Conservation (phyloP, 768 basidiomycete species). For the Kwoniella sp. region DNA sequence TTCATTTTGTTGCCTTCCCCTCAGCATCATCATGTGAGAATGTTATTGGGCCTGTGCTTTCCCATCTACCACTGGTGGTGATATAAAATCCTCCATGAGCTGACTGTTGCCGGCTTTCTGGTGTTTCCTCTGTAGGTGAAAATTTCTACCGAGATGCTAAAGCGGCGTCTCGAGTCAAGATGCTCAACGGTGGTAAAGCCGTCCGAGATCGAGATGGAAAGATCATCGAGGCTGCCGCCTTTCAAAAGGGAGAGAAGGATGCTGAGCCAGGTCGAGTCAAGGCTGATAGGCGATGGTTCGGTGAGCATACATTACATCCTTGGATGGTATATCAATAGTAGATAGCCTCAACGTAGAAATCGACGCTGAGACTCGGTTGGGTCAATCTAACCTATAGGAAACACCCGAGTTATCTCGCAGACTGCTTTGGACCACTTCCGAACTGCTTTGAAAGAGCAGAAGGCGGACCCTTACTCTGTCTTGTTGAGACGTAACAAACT, state of each 20-base stretch:
- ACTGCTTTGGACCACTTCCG: constrained; percentile 94
- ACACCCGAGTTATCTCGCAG: constrained; percentile 97
- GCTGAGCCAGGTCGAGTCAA: constrained; percentile 86
- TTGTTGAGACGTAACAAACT: constrained; percentile 90
- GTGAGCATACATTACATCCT: constrained; percentile 59
- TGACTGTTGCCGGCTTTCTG: no score
- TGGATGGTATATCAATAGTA: no score
- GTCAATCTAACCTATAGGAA: constrained; percentile 72
- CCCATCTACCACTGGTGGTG: no score
- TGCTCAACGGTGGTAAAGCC: constrained; percentile 90
- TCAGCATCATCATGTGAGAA: no score
- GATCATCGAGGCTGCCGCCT: constrained; percentile 88
- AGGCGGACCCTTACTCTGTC: constrained; percentile 94
- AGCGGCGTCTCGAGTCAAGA: constrained; percentile 76
- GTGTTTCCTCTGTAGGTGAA: constrained; percentile 68
- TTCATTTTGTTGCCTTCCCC: not conserved
- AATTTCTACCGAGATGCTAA: constrained; percentile 99
- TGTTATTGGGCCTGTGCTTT: no score
- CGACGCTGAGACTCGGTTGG: no score
- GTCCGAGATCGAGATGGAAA: constrained; percentile 89
- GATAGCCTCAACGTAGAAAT: no score
- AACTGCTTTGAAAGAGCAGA: constrained; percentile 77
- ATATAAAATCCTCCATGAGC: no score
- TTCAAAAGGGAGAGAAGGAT: constrained; percentile 93
- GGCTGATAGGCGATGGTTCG: constrained; percentile 96